Percentiles rank a stretch among this genome's conserved stretches.
phyloP scores from a whole-genome alignment of 2,329 filamentous ascomycete genomes.

The Simplicillium sp. region DNA sequence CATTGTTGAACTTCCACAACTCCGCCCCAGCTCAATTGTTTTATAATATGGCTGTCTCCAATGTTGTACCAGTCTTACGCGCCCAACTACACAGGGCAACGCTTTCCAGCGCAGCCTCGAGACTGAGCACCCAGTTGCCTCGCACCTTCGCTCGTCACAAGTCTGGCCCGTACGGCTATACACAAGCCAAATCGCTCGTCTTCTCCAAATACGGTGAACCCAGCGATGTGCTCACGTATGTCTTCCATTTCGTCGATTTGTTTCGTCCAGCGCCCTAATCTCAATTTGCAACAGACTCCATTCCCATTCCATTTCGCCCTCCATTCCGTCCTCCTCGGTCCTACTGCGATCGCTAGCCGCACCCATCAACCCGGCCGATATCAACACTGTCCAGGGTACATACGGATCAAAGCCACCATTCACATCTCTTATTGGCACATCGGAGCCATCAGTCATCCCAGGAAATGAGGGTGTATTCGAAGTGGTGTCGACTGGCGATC shows the following conservation, averaged over 20 bases:
- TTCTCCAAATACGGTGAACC: slow-evolving; percentile 70
- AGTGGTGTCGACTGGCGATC: slow-evolving; percentile 60
- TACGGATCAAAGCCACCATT: slow-evolving; percentile 83
- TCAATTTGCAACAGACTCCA: slow-evolving; percentile 45
- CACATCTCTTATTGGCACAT: slow-evolving; percentile 65
- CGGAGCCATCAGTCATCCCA: slow-evolving; percentile 64
- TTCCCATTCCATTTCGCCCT: slow-evolving; percentile 66
- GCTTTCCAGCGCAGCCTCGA: too few species aligned
- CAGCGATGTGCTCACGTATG: slow-evolving; percentile 54
- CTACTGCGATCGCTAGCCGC: slow-evolving; percentile 83
- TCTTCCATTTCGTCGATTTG: background rate
- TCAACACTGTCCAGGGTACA: slow-evolving; percentile 95
- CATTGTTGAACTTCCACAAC: too few species aligned
- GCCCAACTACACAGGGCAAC: background rate
- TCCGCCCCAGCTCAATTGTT: too few species aligned
- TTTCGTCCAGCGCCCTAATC: slow-evolving; percentile 1
- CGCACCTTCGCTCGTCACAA: slow-evolving; percentile 30
- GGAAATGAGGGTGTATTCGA: slow-evolving; percentile 95
- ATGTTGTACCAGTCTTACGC: too few species aligned
- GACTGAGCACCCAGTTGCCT: too few species aligned
- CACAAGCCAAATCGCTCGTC: slow-evolving; percentile 73
- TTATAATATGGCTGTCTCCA: too few species aligned
- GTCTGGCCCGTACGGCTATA: slow-evolving; percentile 67
- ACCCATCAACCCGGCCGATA: slow-evolving; percentile 93
- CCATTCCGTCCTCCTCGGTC: slow-evolving; percentile 52